Evolutionary conservation across 768 basidiomycete genomes (phyloP), one percentile per base, ranked within the genome.

Genomic region (Mycena venus): DNA sequence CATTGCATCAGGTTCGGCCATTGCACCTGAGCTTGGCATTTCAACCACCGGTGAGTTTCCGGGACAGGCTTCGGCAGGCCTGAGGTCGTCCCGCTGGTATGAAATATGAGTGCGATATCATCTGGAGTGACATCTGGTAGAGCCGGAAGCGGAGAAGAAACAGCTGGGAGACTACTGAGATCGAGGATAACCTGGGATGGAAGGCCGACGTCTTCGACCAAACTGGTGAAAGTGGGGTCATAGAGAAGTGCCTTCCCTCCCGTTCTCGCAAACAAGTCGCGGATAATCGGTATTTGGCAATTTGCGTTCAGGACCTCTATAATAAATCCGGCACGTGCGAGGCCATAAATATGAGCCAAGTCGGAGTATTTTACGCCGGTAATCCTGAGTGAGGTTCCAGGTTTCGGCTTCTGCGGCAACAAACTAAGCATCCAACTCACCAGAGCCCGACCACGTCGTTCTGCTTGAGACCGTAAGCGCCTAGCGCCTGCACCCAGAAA

Each of bases 11-110:
- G 8, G 7, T 25, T 59, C 12, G 56, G 63, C 70, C 63, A 72
- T 6, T 66, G 44, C 34, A 61, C 63, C 12, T 72, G 71, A 1
- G 70, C 53, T 27, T 72, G 71, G 7, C 25, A 66, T 27, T 42
- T 67, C 15, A 73, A 10, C 66, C 65, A 73, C 5, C 60, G 29
- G 44, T 79, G 80, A 12, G 72, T 79, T 32, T 77, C 73, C 3
- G 76, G 81, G 31, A 83, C 72, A 21, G 78, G 77, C 61, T 81
- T 81, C 6, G 82, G 82, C 21, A 75, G 69, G 0, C 79, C 79
- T 14, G 79, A 78, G 0, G 80, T 80, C 10, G 81, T 80, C 4
- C 80, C 80, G 53, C 80, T 81, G 15, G 81, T 80, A 63, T 80
- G 82, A 23, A 82, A 81, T 14, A 82, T 79, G 53, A 82, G 74